Evolutionary conservation across 345 rosid genomes (phyloP), one percentile per base, ranked within the genome.

Genomic region (Corchorus olitorius): DNA sequence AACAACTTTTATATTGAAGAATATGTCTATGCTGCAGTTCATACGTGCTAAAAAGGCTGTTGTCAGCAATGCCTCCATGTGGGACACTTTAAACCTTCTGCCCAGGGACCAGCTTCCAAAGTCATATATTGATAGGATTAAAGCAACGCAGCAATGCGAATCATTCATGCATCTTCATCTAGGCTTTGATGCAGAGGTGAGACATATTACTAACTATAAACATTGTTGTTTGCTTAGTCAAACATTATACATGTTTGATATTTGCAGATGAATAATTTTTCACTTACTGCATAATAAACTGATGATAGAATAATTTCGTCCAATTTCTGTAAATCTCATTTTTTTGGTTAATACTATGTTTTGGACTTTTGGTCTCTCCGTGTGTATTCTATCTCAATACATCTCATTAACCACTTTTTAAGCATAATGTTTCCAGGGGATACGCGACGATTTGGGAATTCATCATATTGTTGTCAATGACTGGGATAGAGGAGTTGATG

Each of bases 131-230:
- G 87, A 84, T 45, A 77, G 87, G 72, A 80, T 91, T 49, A 84
- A 83, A 69, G 83, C 64, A 17, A 91, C 93, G 9, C 89, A 84
- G 0, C 94, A 93, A 68, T 94, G 98, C 17, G 98, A 94, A 80
- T 94, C 98, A n/a, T 94, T 93, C 84, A 93, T 94, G 98, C 98
- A 94, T 90, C 97, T 94, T 80, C 98, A 94, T 85, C 83, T 93
- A 82, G 98, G 98, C 69, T 90, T 94, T 70, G 95, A 89, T 78
- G 92, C 93, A 43, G 82, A 88, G 90, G 98, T 93, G 59, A 77
- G 73, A 5, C n/a, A 53, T 12, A 54, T 55, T 55, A 53, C n/a
- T 39, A 72, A 39, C 64, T 37, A 12, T 35, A 12, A 55, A 72
- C 58, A 48, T 37, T 15, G 59, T 50, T 69, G 55, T 69, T 20